Conservation (phyloP, 2,329 filamentous ascomycete species). For the Monosporascus sp. region DNA sequence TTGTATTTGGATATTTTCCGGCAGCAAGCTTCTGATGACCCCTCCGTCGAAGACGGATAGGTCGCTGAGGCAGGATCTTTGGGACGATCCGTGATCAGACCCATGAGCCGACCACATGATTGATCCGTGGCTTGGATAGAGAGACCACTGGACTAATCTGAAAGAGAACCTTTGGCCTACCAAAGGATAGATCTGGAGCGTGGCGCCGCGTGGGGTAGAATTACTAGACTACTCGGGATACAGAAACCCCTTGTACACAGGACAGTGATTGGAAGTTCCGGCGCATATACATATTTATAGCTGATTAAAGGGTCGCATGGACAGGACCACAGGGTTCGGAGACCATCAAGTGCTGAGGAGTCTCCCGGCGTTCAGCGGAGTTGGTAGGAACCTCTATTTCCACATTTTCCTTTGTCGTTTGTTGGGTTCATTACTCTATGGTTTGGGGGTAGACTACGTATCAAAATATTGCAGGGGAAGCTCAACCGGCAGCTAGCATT, state of each 20-base stretch:
- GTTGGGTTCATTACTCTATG: background rate
- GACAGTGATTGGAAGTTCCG: slow-evolving; percentile 5
- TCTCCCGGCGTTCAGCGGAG: slow-evolving; percentile 35
- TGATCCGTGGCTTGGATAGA: background rate
- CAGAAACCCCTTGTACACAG: slow-evolving; percentile 2
- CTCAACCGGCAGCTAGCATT: background rate
- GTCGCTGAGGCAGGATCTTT: background rate
- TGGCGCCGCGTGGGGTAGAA: background rate
- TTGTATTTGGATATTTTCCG: slow-evolving; percentile 12
- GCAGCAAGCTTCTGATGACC: slow-evolving; percentile 6
- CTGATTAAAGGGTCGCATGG: slow-evolving; percentile 15
- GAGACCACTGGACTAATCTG: background rate
- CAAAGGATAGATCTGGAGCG: background rate
- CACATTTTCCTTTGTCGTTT: slow-evolving; percentile 3
- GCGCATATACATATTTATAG: slow-evolving; percentile 6
- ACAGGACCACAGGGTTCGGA: slow-evolving; percentile 23
- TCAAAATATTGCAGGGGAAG: background rate
- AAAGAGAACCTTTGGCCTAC: background rate
- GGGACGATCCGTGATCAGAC: background rate
- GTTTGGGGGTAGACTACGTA: no score
- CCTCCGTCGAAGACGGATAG: slow-evolving; percentile 1
- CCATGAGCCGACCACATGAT: background rate
- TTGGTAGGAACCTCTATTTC: slow-evolving; percentile 10
- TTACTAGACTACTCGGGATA: background rate
- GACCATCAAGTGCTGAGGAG: slow-evolving; percentile 55